phyloP scores from a whole-genome alignment of 176 grass and related monocot species.

The Elaeis guineensis region DNA sequence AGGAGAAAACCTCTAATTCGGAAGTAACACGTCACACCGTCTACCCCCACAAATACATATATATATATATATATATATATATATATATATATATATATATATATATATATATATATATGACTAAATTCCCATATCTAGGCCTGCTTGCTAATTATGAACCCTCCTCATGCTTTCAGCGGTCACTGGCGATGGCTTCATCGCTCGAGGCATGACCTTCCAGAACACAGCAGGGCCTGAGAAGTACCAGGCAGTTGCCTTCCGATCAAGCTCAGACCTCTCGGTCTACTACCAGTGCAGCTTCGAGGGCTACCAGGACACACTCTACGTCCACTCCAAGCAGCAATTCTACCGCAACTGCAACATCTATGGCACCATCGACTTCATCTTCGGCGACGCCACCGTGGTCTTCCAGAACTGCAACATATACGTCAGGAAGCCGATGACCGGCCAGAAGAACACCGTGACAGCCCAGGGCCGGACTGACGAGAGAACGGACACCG shows the following conservation, averaged over 20 bases:
- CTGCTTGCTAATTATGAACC: no score
- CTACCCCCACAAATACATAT: no score
- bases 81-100: no score
- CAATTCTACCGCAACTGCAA: slow-evolving; percentile 56
- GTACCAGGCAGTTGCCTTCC: slow-evolving; percentile 56
- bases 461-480: slow-evolving; percentile 48
- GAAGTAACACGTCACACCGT: no score
- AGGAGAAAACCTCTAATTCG: no score
- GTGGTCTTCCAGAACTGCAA: slow-evolving; percentile 57
- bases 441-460: slow-evolving; percentile 39
- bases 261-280: slow-evolving; percentile 35
- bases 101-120: no score
- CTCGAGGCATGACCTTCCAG: slow-evolving; percentile 51
- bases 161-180: slow-evolving; percentile 21
- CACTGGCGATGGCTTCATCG: slow-evolving; percentile 42
- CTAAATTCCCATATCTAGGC: no score
- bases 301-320: slow-evolving; percentile 52
- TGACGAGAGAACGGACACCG: slow-evolving; percentile 45
- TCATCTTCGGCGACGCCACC: slow-evolving; percentile 61
- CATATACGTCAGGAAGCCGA: slow-evolving; percentile 35
- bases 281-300: slow-evolving; percentile 48
- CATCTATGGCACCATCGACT: slow-evolving; percentile 59
- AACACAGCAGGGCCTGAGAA: slow-evolving; percentile 44
- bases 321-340: slow-evolving; percentile 37
- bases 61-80: no score